Base-by-base conservation (phyloP, 164 flowering plant genomes). In the Magnolia officinalis region DNA sequence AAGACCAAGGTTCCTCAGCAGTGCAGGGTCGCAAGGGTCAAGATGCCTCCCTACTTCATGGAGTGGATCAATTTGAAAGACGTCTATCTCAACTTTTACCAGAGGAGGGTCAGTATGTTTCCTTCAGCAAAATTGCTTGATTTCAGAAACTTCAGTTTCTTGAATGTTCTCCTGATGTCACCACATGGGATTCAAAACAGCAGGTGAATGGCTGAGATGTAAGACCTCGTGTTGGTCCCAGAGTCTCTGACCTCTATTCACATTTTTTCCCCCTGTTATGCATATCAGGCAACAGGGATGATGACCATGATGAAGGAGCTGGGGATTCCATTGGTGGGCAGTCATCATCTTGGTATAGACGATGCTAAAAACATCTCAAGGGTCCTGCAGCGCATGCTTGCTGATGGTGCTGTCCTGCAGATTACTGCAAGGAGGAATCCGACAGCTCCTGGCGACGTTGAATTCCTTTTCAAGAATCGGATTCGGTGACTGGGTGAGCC, bases 1-100 rank as follows among this genome's bases (percentile, higher is more conserved):
- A 96, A 94, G 82, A 96, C 97, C 59, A 90, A 96, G 85, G 75
- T 96, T 31, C 99, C 99, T 79, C 87, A 90, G 83, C 99, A 96
- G 68, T 96, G 99, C 84, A 82, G 74, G 67, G 94, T 87, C 70
- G 84, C 97, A 11, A 79, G 81, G 66, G 83, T 92, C 82, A 84
- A 87, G 75, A 87, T 90, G 71, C 97, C 99, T 2, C 73, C 83
- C 16, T 96, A 92, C 81, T 94, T 96, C 78, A 89, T 84, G 91
- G 98, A 96, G 79, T 96, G 98, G 99, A 91, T 96, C 80, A 96
- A 96, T 85, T 79, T 96, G 79, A 96, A 96, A 84, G 99, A 96
- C 73, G 81, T 90, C 49, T 94, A 87, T 78, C 87, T 90, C 71
- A 94, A 96, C 73, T 96, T 94, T 79, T 96, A 96, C 86, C 83